phyloP scores from a whole-genome alignment of 2,329 filamentous ascomycete species.

The Fusarium phyllophilum region DNA sequence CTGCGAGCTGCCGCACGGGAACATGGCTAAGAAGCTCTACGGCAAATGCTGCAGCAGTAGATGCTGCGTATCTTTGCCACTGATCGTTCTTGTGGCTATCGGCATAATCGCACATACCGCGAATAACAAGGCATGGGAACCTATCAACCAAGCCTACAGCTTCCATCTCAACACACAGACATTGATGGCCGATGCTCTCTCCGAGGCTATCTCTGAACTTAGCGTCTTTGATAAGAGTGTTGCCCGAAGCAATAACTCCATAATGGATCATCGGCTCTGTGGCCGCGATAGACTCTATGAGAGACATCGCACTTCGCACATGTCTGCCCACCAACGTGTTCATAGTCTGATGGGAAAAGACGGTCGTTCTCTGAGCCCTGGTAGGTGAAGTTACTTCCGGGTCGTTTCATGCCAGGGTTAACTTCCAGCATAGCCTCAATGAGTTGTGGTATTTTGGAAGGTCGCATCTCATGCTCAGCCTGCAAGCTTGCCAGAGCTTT shows the following conservation, averaged over 20 bases:
- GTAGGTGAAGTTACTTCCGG: neutral
- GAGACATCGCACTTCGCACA: conserved; percentile 9
- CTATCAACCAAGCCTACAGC: neutral
- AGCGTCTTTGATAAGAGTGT: neutral
- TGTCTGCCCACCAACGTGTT: conserved; percentile 2
- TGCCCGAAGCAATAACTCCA: conserved; percentile 41
- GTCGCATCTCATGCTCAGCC: conserved; percentile 12
- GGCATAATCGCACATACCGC: neutral
- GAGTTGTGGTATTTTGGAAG: neutral
- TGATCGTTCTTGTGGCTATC: neutral
- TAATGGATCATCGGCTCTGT: conserved; percentile 33
- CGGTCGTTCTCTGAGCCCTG: conserved; percentile 28
- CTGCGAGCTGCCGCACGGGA: conserved; percentile 59
- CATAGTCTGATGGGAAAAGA: conserved; percentile 7
- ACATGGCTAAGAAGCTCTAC: neutral
- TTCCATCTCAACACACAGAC: neutral
- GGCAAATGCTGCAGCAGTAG: neutral
- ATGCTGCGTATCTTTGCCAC: conserved; percentile 1
- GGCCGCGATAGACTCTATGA: neutral
- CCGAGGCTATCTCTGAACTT: neutral
- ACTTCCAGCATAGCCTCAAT: neutral
- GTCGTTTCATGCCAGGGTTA: conserved; percentile 5
- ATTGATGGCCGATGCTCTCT: neutral
- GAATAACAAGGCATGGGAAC: neutral
- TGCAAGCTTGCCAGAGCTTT: conserved; percentile 17